phyloP scores from a whole-genome alignment of 495 filamentous ascomycete species.

The Clavariopsis aquatica region DNA sequence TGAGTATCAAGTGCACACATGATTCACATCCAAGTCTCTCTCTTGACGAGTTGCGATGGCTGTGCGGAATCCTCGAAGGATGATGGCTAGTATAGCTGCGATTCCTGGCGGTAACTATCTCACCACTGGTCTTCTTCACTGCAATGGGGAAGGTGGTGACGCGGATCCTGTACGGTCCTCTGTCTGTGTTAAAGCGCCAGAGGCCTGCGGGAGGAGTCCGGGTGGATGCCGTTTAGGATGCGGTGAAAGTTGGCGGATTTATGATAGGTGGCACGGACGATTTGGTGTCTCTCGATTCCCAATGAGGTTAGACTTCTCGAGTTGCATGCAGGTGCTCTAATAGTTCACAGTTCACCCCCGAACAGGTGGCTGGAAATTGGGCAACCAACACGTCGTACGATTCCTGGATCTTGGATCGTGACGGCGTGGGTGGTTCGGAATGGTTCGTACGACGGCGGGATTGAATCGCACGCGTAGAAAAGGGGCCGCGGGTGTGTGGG shows the following conservation, averaged over 20 bases:
- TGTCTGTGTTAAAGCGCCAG: background rate
- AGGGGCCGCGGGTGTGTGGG: background rate
- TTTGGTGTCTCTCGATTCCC: background rate
- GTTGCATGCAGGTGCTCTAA: conserved; percentile 7
- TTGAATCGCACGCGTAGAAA: background rate
- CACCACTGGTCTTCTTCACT: background rate
- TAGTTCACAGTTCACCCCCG: background rate
- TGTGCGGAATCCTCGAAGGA: too few species aligned
- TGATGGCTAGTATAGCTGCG: background rate
- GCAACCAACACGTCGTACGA: background rate
- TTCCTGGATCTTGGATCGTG: background rate
- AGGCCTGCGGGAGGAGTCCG: background rate
- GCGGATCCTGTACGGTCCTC: background rate
- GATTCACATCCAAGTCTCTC: too few species aligned
- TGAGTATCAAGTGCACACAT: too few species aligned
- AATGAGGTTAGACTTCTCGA: background rate
- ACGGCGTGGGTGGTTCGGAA: background rate
- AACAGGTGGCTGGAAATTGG: background rate
- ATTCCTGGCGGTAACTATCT: background rate
- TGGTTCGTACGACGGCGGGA: background rate
- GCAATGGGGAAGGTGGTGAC: background rate
- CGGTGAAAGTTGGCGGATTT: background rate
- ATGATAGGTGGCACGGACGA: conserved; percentile 17
- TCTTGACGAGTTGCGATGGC: too few species aligned
- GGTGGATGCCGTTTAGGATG: background rate